Evolutionary conservation across 371 early-diverging fungal genomes (phyloP).

Genomic region (Actinomucor elegans): DNA sequence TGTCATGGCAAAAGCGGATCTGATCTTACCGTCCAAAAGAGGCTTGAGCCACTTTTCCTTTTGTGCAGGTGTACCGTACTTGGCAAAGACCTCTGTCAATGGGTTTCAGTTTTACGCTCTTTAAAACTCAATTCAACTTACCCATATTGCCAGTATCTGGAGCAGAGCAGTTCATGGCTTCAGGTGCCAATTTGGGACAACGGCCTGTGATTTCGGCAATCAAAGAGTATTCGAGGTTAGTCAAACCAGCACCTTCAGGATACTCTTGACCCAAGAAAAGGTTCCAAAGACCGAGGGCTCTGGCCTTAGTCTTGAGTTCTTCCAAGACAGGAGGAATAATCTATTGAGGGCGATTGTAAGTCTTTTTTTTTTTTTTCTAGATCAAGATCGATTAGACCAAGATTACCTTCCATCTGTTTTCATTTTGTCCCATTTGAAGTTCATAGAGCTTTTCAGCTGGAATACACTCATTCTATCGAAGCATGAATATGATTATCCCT

Average conservation of each 20-base stretch:
- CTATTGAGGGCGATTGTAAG: no score
- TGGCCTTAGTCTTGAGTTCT: constrained; percentile 85
- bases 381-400: no score
- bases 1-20: constrained; percentile 98
- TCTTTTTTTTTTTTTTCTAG: no score
- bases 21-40: constrained; percentile 85
- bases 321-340: constrained; percentile 82
- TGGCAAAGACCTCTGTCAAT: constrained; percentile 83
- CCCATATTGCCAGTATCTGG: constrained; percentile 98
- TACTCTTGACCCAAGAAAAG: constrained; percentile 82
- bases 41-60: constrained; percentile 86
- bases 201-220: constrained; percentile 91
- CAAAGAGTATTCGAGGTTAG: constrained; percentile 91
- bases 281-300: constrained; percentile 93
- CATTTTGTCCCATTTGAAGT: constrained; percentile 73
- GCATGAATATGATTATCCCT: no score
- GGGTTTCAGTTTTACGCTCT: no score
- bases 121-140: not conserved
- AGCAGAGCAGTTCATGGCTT: constrained; percentile 91
- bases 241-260: constrained; percentile 82
- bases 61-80: constrained; percentile 88
- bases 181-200: constrained; percentile 76
- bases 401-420: constrained; percentile 78
- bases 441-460: constrained; percentile 84
- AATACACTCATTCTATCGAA: constrained; percentile 87